Evolutionary conservation across 2,329 filamentous ascomycete genomes (phyloP).

Genomic region (Coleophoma cylindrospora): DNA sequence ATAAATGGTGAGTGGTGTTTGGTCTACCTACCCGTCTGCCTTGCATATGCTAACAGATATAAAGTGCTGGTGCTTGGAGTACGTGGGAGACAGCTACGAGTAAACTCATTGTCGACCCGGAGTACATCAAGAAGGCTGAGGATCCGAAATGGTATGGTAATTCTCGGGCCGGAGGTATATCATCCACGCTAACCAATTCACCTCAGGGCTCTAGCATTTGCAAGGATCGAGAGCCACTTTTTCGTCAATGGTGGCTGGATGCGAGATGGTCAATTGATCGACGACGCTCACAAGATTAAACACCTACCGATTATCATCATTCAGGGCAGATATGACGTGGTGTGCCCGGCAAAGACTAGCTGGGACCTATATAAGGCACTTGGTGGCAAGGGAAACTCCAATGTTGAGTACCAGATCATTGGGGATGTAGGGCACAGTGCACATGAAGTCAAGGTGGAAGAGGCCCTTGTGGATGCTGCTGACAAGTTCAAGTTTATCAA

Average conservation of each 20-base stretch:
- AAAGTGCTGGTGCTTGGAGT: constrained; percentile 22
- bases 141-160: constrained; percentile 20
- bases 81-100: constrained; percentile 22
- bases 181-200: constrained; percentile 9
- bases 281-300: constrained; percentile 22
- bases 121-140: constrained; percentile 20
- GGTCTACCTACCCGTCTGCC: background rate
- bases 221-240: constrained; percentile 37
- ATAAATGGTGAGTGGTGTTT: constrained; percentile 19
- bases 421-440: constrained; percentile 22
- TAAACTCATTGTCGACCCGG: constrained; percentile 21
- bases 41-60: background rate
- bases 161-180: background rate
- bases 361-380: constrained; percentile 36
- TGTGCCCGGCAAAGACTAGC: constrained; percentile 36
- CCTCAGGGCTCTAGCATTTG: constrained; percentile 28
- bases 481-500: constrained; percentile 23
- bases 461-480: constrained; percentile 21
- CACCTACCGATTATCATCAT: constrained; percentile 30
- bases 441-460: constrained; percentile 19
- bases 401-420: constrained; percentile 21
- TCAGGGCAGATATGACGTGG: constrained; percentile 40
- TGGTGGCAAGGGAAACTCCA: constrained; percentile 19
- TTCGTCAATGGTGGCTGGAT: constrained; percentile 35
- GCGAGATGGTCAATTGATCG: constrained; percentile 33